Base-by-base conservation (phyloP, 768 basidiomycete species). In the Tricholoma terreum region DNA sequence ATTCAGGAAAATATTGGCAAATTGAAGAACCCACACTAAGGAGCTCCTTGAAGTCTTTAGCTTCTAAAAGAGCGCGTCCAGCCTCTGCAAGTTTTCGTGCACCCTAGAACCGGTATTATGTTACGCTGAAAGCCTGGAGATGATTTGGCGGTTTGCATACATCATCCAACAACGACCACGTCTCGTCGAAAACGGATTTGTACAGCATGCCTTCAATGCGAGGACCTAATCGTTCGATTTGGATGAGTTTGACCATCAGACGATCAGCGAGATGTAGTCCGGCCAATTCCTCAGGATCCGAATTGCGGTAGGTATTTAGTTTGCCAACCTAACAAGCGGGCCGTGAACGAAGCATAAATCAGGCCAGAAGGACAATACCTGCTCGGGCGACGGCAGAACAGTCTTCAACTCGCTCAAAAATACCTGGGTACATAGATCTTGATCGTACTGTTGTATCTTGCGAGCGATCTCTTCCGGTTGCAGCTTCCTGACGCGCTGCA, bases 141-240 rank as follows among this genome's bases (percentile, higher is more conserved):
- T 38, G 1, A 10, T 55, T 53, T 31, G 27, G 2, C 22, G n/a
- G 9, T 40, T n/a, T 6, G 71, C 81, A 59, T 53, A 91, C 93
- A 63, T 93, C 91, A 57, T 95, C 90, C 52, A 94, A 77, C 45
- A 98, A 74, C 8, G 81, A 67, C 83, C 88, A 87, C 27, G 85
- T 86, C 67, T 98, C 95, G 7, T 92, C 89, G 66, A 97, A 98
- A 42, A 84, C 84, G 57, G 85, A 84, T 65, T 88, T 89, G 69
- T 94, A 98, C 33, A 97, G 78, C 97, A 99, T 98, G n/a, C 92
- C 88, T 65, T 96, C 86, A 58, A 98, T 87, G 9, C 97, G 85
- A 46, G 92, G 90, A 9, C 80, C 82, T 9, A 99, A 78, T 34
- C 93, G 87, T 42, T 96, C 85, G 24, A 98, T 94, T 70, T 97